These are phyloP conservation scores for Xylariaceae sp. DNA, from an alignment of 2,329 filamentous ascomycete species.

Conservation along the genomic window DNA sequence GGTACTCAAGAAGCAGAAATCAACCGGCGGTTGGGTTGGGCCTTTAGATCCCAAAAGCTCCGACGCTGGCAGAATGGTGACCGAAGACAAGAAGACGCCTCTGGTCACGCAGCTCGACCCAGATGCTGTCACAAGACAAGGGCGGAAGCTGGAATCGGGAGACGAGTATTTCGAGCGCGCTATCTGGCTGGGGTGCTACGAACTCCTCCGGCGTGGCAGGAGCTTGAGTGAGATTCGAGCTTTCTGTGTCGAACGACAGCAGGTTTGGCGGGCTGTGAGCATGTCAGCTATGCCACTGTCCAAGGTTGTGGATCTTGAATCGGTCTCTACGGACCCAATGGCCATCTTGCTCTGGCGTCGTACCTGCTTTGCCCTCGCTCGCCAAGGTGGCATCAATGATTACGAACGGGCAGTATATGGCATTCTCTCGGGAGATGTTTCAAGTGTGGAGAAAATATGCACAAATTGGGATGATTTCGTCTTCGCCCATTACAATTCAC, in stretches of 20 bases:
- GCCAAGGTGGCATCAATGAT: constrained; percentile 66
- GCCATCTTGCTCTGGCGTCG: constrained; percentile 69
- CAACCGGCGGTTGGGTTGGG: constrained; percentile 65
- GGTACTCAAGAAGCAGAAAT: constrained; percentile 86
- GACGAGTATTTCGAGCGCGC: constrained; percentile 88
- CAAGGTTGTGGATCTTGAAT: constrained; percentile 42
- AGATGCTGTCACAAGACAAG: constrained; percentile 80
- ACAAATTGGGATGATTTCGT: constrained; percentile 81
- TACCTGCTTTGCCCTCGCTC: constrained; percentile 70
- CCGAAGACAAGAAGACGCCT: constrained; percentile 56
- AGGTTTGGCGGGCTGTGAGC: constrained; percentile 84
- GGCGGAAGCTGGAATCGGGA: constrained; percentile 70
- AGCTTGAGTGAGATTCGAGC: constrained; percentile 71
- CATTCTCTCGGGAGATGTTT: constrained; percentile 79
- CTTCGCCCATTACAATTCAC: constrained; percentile 84
- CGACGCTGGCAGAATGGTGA: constrained; percentile 55
- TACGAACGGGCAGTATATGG: constrained; percentile 91
- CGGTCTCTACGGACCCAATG: constrained; percentile 41
- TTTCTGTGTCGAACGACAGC: constrained; percentile 82
- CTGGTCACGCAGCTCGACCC: constrained; percentile 88
- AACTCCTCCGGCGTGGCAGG: constrained; percentile 84
- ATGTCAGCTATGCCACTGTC: constrained; percentile 70
- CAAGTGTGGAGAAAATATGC: constrained; percentile 74
- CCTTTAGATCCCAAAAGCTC: constrained; percentile 62
- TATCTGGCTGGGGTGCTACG: constrained; percentile 92